Percentiles rank a stretch among this genome's conserved stretches.
These are phyloP conservation scores for Chalciporus sphaerocephalus DNA, from an alignment of 768 basidiomycete genomes.

Conservation along the genomic window DNA sequence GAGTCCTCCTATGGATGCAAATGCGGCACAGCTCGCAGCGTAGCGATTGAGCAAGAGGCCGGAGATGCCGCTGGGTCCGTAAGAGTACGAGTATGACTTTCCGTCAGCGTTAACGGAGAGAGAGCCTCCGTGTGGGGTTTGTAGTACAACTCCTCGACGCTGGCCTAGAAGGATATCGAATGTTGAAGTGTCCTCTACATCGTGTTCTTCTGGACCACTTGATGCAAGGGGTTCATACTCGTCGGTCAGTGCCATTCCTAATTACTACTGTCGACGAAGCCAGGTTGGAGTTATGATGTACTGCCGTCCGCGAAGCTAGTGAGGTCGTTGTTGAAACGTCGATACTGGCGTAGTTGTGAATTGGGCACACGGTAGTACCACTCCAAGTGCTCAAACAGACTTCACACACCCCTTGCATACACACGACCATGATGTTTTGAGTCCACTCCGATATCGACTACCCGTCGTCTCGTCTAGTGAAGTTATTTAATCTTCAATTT, in stretches of 20 bases:
- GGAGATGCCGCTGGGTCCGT: slow-evolving; percentile 64
- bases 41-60: slow-evolving; percentile 66
- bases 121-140: slow-evolving; percentile 26
- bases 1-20: slow-evolving; percentile 73
- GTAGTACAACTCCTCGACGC: slow-evolving; percentile 16
- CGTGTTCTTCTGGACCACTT: slow-evolving; percentile 8
- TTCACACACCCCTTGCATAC: too few relatives aligned
- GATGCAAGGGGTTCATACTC: slow-evolving; percentile 17
- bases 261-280: neutral
- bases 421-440: too few relatives aligned
- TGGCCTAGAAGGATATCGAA: slow-evolving; percentile 18
- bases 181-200: slow-evolving; percentile 9
- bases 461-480: too few relatives aligned
- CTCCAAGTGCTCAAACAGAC: too few relatives aligned
- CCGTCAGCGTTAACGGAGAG: slow-evolving; percentile 20
- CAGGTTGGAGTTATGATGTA: neutral
- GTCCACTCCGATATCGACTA: too few relatives aligned
- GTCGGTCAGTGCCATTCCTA: neutral
- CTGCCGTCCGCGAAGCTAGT: neutral
- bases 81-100: slow-evolving; percentile 57
- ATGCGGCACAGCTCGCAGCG: slow-evolving; percentile 62
- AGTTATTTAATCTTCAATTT: too few relatives aligned
- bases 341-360: too few relatives aligned
- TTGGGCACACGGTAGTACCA: too few relatives aligned
- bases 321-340: neutral